Conservation (phyloP, 768 basidiomycete species). For the Peribolospora kevripleyi region DNA sequence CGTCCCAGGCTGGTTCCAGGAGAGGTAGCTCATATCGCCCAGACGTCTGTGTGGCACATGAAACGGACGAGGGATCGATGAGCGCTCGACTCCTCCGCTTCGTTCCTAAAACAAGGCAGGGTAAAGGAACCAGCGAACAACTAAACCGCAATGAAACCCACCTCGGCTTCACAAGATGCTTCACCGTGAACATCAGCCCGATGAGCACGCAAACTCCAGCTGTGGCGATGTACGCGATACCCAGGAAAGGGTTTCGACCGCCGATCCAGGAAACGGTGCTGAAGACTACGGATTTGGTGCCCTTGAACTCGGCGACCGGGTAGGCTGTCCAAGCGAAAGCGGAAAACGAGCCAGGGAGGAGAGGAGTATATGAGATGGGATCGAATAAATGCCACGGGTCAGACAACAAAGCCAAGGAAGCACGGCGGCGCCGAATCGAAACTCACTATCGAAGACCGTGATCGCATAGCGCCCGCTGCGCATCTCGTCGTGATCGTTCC, state of each 20-base stretch:
- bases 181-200: constrained; percentile 63
- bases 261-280: constrained; percentile 98
- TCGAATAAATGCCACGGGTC: not conserved
- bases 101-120: too few species aligned
- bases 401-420: not conserved
- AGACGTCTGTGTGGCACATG: too few species aligned
- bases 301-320: constrained; percentile 69
- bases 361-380: not conserved
- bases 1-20: too few species aligned
- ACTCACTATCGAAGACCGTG: constrained; percentile 55
- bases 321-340: constrained; percentile 34
- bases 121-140: too few species aligned
- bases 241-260: constrained; percentile 92
- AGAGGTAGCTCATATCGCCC: too few species aligned
- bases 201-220: constrained; percentile 67
- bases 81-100: too few species aligned
- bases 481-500: constrained; percentile 61
- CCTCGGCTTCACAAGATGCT: constrained; percentile 79
- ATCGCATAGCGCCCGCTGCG: constrained; percentile 49
- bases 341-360: not conserved
- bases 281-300: constrained; percentile 89
- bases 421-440: not conserved
- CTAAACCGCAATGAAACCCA: too few species aligned
- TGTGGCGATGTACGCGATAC: constrained; percentile 89
- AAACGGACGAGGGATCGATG: too few species aligned